phyloP scores from a whole-genome alignment of 345 rosid genomes.

The Raphanus sativus region DNA sequence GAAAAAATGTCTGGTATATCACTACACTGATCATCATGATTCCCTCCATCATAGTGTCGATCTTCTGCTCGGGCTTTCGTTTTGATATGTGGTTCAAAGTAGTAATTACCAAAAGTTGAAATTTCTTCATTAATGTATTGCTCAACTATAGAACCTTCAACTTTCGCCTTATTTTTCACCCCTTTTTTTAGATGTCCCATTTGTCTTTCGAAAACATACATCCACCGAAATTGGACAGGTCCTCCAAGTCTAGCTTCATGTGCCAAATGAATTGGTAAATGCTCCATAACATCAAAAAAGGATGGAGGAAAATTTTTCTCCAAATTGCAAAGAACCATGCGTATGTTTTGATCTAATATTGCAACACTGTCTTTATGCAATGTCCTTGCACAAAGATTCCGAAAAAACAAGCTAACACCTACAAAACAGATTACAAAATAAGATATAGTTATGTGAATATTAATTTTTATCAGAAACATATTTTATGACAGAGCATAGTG shows the following conservation, averaged over 20 bases:
- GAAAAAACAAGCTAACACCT: background rate
- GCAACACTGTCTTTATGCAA: background rate
- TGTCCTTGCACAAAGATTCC: background rate
- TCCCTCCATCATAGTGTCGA: constrained; percentile 1
- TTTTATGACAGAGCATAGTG: no score
- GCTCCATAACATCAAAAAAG: background rate
- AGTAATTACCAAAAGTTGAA: background rate
- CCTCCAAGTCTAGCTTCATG: background rate
- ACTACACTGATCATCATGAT: background rate
- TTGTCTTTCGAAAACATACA: background rate
- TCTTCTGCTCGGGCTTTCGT: background rate
- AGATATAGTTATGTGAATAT: no score
- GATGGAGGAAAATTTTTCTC: background rate
- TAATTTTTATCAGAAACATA: no score
- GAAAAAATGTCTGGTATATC: background rate
- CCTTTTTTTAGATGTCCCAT: background rate
- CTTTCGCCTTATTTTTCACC: background rate
- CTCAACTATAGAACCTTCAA: background rate
- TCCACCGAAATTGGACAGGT: background rate
- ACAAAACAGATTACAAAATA: background rate
- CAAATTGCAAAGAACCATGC: background rate
- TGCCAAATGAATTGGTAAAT: background rate
- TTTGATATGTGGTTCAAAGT: background rate
- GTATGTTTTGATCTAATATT: background rate
- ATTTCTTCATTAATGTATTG: background rate